phyloP scores from a whole-genome alignment of 768 basidiomycete genomes.

The Xerocomellus intermedius region DNA sequence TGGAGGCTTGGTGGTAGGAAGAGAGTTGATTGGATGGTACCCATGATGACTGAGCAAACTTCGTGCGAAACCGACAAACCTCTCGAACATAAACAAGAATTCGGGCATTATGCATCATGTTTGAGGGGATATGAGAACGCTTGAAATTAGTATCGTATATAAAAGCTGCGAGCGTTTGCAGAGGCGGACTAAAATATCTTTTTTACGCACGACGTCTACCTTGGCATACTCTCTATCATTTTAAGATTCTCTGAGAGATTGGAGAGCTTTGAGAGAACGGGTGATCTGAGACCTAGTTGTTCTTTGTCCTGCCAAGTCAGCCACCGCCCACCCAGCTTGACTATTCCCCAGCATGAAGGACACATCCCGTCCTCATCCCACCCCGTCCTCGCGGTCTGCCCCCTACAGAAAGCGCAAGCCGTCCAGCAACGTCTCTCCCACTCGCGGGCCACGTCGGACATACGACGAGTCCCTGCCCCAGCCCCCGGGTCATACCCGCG shows the following conservation, averaged over 20 bases:
- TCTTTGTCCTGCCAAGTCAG: conserved; percentile 13
- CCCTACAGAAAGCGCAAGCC: conserved; percentile 22
- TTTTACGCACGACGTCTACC: too few relatives aligned
- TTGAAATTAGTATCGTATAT: too few relatives aligned
- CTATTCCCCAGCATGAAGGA: conserved; percentile 23
- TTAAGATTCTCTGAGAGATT: conserved; percentile 1
- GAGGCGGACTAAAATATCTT: too few relatives aligned
- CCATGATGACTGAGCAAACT: too few relatives aligned
- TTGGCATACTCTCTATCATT: not conserved
- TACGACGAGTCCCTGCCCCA: conserved; percentile 10
- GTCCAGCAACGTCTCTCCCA: conserved; percentile 3
- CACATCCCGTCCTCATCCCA: conserved; percentile 17
- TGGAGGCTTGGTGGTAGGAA: too few relatives aligned
- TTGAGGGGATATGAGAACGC: too few relatives aligned
- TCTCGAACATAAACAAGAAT: too few relatives aligned
- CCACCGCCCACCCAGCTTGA: conserved; percentile 14
- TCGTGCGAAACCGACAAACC: too few relatives aligned
- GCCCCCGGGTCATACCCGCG: not conserved
- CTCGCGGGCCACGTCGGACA: conserved; percentile 11
- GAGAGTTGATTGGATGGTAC: not conserved
- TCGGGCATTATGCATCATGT: too few relatives aligned
- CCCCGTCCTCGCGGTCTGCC: conserved; percentile 3
- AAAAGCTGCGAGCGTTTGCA: too few relatives aligned
- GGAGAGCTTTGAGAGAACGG: conserved; percentile 4
- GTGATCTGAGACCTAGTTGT: conserved; percentile 4